These are phyloP conservation scores for Lodderomyces orthopsilosis DNA, from an alignment of 1,139 yeast species.

Conservation along the genomic window DNA sequence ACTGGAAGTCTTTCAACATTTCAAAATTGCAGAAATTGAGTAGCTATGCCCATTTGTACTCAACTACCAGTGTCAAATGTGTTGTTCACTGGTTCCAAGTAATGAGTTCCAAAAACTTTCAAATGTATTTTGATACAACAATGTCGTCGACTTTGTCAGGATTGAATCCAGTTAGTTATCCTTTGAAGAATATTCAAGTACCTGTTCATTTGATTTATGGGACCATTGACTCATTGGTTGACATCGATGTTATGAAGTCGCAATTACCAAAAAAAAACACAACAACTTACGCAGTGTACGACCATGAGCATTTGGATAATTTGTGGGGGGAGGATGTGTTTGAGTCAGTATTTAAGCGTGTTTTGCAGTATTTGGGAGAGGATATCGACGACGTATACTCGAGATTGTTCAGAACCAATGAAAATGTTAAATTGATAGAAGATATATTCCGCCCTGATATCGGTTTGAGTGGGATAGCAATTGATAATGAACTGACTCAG, in stretches of 20 bases:
- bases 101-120: slow-evolving; percentile 73
- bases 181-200: slow-evolving; percentile 55
- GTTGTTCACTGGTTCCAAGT: slow-evolving; percentile 98
- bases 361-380: slow-evolving; percentile 40
- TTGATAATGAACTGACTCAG: slow-evolving; percentile 1
- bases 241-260: slow-evolving; percentile 66
- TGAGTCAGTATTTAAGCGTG: slow-evolving; percentile 42
- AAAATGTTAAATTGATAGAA: slow-evolving; percentile 12
- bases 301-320: slow-evolving; percentile 85
- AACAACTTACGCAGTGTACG: slow-evolving; percentile 46
- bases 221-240: slow-evolving; percentile 75
- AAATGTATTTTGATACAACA: slow-evolving; percentile 73
- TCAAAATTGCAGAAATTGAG: slow-evolving; percentile 67
- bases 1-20: slow-evolving; percentile 76
- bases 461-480: not conserved
- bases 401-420: slow-evolving; percentile 8
- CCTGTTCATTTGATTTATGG: slow-evolving; percentile 83
- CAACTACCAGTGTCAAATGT: slow-evolving; percentile 86
- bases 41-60: slow-evolving; percentile 79
- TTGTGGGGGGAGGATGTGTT: slow-evolving; percentile 80
- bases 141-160: slow-evolving; percentile 33
- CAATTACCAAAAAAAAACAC: slow-evolving; percentile 45
- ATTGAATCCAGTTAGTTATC: slow-evolving; percentile 38
- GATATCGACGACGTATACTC: slow-evolving; percentile 14
- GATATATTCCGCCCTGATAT: slow-evolving; percentile 8